A percentile compares a stretch with the other conserved stretches of the same genome.
These are phyloP conservation scores for Dalbergia cochinchinensis DNA, from an alignment of 306 rosid genomes.

Conservation along the genomic window DNA sequence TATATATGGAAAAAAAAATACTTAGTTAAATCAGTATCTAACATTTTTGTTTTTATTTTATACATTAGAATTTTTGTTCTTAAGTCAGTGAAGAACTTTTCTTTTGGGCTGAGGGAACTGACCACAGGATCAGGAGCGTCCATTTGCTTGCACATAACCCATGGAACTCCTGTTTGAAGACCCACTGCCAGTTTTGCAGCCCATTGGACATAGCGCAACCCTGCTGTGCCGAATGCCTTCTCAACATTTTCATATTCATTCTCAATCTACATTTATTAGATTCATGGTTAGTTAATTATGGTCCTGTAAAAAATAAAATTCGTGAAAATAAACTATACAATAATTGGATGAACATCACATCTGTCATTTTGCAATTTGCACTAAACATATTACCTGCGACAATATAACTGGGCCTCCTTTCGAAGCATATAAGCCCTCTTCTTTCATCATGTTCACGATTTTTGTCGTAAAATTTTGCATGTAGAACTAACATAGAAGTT, in stretches of 20 bases:
- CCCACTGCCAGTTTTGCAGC: slow-evolving; percentile 79
- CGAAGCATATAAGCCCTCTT: slow-evolving; percentile 70
- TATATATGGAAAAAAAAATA: background rate
- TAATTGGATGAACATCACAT: background rate
- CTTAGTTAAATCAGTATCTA: background rate
- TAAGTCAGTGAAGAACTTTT: no score
- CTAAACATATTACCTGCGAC: slow-evolving; percentile 52
- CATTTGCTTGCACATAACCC: slow-evolving; percentile 88
- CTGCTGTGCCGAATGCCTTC: slow-evolving; percentile 59
- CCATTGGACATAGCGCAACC: slow-evolving; percentile 61
- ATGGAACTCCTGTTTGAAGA: slow-evolving; percentile 73
- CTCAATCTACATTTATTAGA: slow-evolving; percentile 57
- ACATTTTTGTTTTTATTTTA: background rate
- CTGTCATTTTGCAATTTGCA: background rate
- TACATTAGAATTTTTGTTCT: background rate
- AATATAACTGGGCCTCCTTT: slow-evolving; percentile 89
- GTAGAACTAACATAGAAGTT: slow-evolving; percentile 52
- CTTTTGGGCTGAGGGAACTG: slow-evolving; percentile 22
- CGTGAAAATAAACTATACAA: background rate
- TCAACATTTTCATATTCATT: slow-evolving; percentile 76
- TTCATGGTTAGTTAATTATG: background rate
- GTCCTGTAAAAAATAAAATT: background rate
- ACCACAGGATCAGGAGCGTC: slow-evolving; percentile 92
- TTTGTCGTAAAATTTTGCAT: slow-evolving; percentile 81
- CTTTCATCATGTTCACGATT: slow-evolving; percentile 76